These are phyloP conservation scores for Pleurozium schreberi DNA, from an alignment of 225 moss, liverwort and hornwort genomes.

Conservation along the genomic window DNA sequence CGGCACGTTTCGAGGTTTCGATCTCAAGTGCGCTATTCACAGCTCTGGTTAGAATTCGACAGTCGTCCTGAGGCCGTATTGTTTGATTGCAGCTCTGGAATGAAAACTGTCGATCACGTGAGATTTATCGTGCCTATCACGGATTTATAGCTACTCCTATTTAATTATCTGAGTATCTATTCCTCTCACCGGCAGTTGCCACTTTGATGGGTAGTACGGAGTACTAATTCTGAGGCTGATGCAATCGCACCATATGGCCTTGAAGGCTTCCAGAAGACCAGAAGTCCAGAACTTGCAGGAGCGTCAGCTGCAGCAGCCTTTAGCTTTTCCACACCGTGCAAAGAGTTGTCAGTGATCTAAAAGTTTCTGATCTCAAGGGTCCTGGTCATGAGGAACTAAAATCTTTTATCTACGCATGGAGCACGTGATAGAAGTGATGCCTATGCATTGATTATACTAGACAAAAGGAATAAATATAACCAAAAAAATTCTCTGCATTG, in stretches of 20 bases:
- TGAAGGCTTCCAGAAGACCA: neutral
- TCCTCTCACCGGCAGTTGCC: neutral
- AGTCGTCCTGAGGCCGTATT: neutral
- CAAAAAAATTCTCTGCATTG: no score
- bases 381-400: no score
- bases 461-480: no score
- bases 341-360: neutral
- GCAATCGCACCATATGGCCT: neutral
- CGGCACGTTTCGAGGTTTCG: neutral
- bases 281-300: neutral
- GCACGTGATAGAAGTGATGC: no score
- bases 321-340: neutral
- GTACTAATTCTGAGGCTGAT: neutral
- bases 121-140: neutral
- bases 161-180: neutral
- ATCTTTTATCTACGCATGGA: no score
- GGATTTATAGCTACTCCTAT: neutral
- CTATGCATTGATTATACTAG: no score
- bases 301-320: neutral
- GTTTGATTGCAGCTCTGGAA: neutral
- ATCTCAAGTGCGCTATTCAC: neutral
- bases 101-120: no score
- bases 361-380: no score
- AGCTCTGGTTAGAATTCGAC: neutral
- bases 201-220: neutral